Evolutionary conservation across 192 early-diverging fungal species (phyloP), one percentile per base, ranked within the genome.

Genomic region (Umbelopsis sp.): DNA sequence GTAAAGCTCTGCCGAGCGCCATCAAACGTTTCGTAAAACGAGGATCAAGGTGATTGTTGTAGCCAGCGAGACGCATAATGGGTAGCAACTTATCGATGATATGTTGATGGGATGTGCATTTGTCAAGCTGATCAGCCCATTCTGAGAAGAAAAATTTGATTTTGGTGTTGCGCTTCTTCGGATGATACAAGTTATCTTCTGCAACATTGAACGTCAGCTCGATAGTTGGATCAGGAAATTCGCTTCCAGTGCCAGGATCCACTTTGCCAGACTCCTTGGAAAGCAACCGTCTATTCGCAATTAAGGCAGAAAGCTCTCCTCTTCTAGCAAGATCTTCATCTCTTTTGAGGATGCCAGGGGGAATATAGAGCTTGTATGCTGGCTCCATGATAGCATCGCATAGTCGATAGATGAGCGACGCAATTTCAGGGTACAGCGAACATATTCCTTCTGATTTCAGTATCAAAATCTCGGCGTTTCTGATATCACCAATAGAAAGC

Each of bases 401-500:
- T 3, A 88, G 51, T 15, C 92, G 87, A 50, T 79, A 89, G 18
- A 95, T 76, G 55, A 85, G 70, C 21, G 88, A 80, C 2, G 81
- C 84, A 20, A 92, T 78, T 9, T 87, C 88, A 1, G 89, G 87
- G 20, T 91, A 75, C 23, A 86, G 74, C 12, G 81, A 74, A 22
- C 77, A 68, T 1, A 93, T 30, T 18, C 81, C 71, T 7, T 88
- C 86, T 8, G 83, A 78, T 18, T 85, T 75, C 4, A 83, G 74
- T 3, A 94, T 49, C 9, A 91, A 78, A 13, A 81, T 53, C 30
- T 82, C 58, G 20, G 87, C 86, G 33, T 87, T 72, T 3, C 72
- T 68, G 1, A 89, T 16, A 46, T 88, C 88, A 6, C 93, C 93
- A 4, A 92, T 83, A 4, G 84, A 82, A 0, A 93, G 30, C 3